These are phyloP conservation scores for Hamigera avellanea DNA, from an alignment of 495 filamentous ascomycete species.

Conservation along the genomic window DNA sequence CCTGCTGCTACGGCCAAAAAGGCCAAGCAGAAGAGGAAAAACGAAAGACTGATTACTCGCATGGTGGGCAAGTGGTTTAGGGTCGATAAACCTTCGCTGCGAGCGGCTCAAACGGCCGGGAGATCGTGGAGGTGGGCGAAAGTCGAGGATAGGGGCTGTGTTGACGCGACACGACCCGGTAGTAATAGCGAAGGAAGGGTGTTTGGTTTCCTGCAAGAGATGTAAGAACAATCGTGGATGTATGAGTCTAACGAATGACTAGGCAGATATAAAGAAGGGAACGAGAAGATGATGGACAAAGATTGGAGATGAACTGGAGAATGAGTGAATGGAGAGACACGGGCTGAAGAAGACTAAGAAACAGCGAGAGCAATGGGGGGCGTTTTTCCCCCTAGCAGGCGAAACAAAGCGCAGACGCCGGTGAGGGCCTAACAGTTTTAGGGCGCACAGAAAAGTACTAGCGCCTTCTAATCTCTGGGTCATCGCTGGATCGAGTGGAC, in stretches of 20 bases:
- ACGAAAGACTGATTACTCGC: constrained; percentile 25
- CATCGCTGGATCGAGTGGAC: too few relatives aligned
- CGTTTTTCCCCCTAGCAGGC: not conserved
- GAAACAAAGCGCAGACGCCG: not conserved
- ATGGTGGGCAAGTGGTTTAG: constrained; percentile 13
- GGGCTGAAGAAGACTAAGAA: not conserved
- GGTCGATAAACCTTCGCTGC: constrained; percentile 1
- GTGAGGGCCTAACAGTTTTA: too few relatives aligned
- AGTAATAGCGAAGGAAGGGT: not conserved
- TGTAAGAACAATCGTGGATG: too few relatives aligned
- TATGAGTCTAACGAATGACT: not conserved
- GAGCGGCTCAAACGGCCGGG: constrained; percentile 3
- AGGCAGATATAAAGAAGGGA: constrained; percentile 10
- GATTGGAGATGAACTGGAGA: not conserved
- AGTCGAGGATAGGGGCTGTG: not conserved
- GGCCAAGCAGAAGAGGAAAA: constrained; percentile 25
- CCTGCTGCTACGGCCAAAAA: constrained; percentile 26
- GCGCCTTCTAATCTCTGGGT: too few relatives aligned
- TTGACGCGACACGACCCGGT: not conserved
- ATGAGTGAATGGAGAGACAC: not conserved
- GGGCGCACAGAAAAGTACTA: too few relatives aligned
- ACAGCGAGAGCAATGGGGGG: not conserved
- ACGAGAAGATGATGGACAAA: constrained; percentile 6
- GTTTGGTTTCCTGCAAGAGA: too few relatives aligned
- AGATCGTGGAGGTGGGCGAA: not conserved